phyloP scores from a whole-genome alignment of 768 basidiomycete species.

The Suillus hirtellus region DNA sequence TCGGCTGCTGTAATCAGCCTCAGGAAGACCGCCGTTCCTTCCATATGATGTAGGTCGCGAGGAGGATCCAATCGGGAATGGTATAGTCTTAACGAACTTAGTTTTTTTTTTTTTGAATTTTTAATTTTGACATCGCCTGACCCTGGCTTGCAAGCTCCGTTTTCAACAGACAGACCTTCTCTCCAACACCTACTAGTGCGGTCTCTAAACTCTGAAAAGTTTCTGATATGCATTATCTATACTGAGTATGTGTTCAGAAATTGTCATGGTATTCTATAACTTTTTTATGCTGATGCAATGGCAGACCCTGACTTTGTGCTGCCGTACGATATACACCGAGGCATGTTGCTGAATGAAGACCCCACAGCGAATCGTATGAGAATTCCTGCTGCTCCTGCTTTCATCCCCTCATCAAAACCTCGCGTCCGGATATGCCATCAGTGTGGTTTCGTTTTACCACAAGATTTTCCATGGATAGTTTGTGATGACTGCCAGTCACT shows the following conservation, averaged over 20 bases:
- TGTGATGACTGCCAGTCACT: constrained; percentile 10
- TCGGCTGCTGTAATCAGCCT: background rate
- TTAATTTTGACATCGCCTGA: background rate
- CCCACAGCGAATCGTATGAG: constrained; percentile 2
- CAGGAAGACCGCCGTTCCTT: no score
- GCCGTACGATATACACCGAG: background rate
- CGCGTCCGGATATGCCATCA: constrained; percentile 1
- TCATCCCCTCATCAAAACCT: background rate
- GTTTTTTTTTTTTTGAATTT: background rate
- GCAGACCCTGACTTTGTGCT: background rate
- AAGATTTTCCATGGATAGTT: constrained; percentile 1
- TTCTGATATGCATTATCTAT: background rate
- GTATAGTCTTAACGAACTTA: background rate
- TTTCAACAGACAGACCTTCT: background rate
- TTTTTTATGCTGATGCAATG: background rate
- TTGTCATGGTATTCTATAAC: background rate
- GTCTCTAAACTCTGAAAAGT: background rate
- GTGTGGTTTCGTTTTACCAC: constrained; percentile 3
- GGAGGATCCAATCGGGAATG: constrained; percentile 7
- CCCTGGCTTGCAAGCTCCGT: background rate
- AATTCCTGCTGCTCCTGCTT: constrained; percentile 6
- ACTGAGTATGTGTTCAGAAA: background rate
- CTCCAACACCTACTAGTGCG: background rate
- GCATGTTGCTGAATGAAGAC: background rate
- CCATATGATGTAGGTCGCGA: background rate